Base-by-base conservation (phyloP, 805 yeast species). In the Sugiyamaella chiloensis region DNA sequence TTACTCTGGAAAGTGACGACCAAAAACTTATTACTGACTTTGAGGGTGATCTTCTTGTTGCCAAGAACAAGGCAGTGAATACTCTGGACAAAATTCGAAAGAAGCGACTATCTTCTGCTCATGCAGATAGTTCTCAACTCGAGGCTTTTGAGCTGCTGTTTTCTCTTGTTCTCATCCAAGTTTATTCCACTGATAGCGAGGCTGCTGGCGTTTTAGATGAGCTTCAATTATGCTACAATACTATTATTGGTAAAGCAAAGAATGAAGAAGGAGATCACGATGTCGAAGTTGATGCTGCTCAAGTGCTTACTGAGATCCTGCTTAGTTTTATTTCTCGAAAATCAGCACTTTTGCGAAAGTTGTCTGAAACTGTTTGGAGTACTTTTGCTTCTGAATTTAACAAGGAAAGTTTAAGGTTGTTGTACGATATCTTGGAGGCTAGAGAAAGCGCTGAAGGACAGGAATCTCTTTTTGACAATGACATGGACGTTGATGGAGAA, bases 371-470 rank as follows among this genome's bases (percentile, higher is more conserved):
- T 17, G 78, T 76, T 8, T 79, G 83, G 82, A 79, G 76, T 35
- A 74, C 76, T 31, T 73, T 83, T 49, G 63, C 79, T n/a, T 66
- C 63, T 16, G 68, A 72, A 27, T 64, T 82, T 24, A 71, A 70
- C 2, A 57, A 53, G 8, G 62, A 65, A 7, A 79, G 83, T 40
- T 55, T 85, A 26, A 65, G 68, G 8, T 64, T 78, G 20, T 58
- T 85, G 41, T 70, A 72, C 44, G 84, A 82, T 48, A 76, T 83
- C 14, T 62, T 84, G 43, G 55, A 68, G 14, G 74, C 95, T 0
- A 81, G 78, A 60, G 97, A 90, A 64, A 87, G 85, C 62, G 79
- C 81, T 52, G 81, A 83, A 55, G 97, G 97, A 1, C 93, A 87
- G 64, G 74, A 75, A 21, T 76, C 76, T 40, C 66, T 91, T 58